Evolutionary conservation across 2,329 filamentous ascomycete genomes (phyloP).

Genomic region (Fusarium sp.): DNA sequence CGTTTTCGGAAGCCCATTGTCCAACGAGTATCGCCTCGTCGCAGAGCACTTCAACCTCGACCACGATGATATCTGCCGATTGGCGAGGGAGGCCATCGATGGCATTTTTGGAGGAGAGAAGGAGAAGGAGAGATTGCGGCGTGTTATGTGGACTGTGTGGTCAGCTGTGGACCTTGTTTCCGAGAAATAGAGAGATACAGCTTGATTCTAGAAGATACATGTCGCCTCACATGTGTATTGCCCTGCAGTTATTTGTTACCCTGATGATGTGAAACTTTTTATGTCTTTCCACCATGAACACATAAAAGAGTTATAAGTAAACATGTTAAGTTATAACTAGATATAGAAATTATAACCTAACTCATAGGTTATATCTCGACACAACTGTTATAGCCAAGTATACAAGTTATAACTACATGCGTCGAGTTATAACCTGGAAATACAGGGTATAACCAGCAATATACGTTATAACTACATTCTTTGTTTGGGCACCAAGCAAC

Average conservation of each 20-base stretch:
- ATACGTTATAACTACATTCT: not conserved
- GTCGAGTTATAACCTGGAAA: not conserved
- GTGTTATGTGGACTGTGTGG: conserved; percentile 59
- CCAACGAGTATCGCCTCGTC: conserved; percentile 81
- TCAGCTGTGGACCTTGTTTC: not conserved
- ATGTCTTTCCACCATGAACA: not conserved
- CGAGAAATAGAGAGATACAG: not conserved
- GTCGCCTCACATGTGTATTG: not conserved
- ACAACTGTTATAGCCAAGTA: too few relatives aligned
- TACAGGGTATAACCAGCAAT: not conserved
- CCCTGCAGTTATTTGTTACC: too few relatives aligned
- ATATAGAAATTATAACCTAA: not conserved
- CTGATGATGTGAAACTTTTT: not conserved
- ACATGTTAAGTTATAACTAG: not conserved
- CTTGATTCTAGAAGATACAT: not conserved
- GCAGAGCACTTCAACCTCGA: conserved; percentile 75
- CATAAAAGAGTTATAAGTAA: not conserved
- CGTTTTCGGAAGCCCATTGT: conserved; percentile 81
- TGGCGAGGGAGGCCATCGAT: conserved; percentile 72
- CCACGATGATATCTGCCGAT: conserved; percentile 57
- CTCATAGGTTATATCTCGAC: not conserved
- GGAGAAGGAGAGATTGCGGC: conserved; percentile 69
- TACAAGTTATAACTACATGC: not conserved
- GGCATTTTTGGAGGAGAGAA: conserved; percentile 74
- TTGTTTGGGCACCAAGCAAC: not conserved